These are phyloP conservation scores for Neonectria coccinea DNA, from an alignment of 2,329 filamentous ascomycete species.

Conservation along the genomic window DNA sequence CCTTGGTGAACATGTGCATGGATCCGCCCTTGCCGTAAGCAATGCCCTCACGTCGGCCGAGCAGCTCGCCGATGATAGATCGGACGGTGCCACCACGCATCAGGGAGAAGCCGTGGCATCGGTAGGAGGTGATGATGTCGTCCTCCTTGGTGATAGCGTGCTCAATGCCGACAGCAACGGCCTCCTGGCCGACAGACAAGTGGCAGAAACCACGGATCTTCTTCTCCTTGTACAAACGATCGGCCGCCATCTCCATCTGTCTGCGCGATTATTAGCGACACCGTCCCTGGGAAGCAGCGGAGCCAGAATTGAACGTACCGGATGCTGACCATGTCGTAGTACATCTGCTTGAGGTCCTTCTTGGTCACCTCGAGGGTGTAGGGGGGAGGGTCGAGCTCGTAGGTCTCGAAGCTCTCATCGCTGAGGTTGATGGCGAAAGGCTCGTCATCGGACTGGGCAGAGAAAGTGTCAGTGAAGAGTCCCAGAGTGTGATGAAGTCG, in stretches of 20 bases:
- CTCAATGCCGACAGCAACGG: slow-evolving; percentile 96
- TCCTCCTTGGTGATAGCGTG: slow-evolving; percentile 92
- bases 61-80: slow-evolving; percentile 94
- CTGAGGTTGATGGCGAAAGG: slow-evolving; percentile 92
- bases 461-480: slow-evolving; percentile 34
- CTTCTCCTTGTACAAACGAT: slow-evolving; percentile 99
- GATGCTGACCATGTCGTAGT: slow-evolving; percentile 95
- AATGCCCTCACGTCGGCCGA: slow-evolving; percentile 95
- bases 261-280: slow-evolving; percentile 62
- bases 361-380: slow-evolving; percentile 96
- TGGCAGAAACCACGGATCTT: slow-evolving; percentile 99
- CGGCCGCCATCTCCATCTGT: slow-evolving; percentile 99
- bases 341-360: slow-evolving; percentile 98
- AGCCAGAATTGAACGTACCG: slow-evolving; percentile 71
- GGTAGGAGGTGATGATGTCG: slow-evolving; percentile 97
- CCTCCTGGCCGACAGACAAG: slow-evolving; percentile 97
- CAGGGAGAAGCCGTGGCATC: slow-evolving; percentile 97
- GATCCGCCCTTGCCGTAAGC: slow-evolving; percentile 99
- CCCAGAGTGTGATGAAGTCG: neutral
- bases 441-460: slow-evolving; percentile 86
- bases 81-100: slow-evolving; percentile 94
- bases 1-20: slow-evolving; percentile 99
- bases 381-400: slow-evolving; percentile 95
- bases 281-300: neutral
- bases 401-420: slow-evolving; percentile 99